Percentiles rank a stretch among this genome's conserved stretches.
phyloP scores from a whole-genome alignment of 148 eudicot genomes.

The Nyssa sinensis region DNA sequence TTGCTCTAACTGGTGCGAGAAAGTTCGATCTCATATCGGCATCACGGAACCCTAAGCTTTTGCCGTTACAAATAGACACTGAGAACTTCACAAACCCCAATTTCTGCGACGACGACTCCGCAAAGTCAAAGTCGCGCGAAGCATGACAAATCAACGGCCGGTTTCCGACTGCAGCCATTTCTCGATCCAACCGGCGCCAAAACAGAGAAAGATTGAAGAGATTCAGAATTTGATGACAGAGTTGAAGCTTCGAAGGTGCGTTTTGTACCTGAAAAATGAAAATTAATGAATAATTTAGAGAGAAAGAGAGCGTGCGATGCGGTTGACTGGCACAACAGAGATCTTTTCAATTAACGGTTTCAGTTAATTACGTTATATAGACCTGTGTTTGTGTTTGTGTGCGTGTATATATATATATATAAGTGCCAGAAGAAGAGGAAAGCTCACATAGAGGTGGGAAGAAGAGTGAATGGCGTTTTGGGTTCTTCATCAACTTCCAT shows the following conservation, averaged over 20 bases:
- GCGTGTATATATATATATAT: neutral
- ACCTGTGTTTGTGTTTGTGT: neutral
- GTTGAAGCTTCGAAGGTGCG: too few species aligned
- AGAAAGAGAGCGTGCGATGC: slow-evolving; percentile 11
- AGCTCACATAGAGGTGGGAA: neutral
- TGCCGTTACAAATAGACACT: neutral
- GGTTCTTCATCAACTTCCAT: too few species aligned
- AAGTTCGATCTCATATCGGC: slow-evolving; percentile 20
- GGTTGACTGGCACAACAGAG: slow-evolving; percentile 8
- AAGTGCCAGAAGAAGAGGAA: neutral
- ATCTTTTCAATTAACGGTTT: slow-evolving; percentile 1
- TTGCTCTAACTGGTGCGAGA: slow-evolving; percentile 27
- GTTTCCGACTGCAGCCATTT: slow-evolving; percentile 23
- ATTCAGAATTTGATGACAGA: neutral
- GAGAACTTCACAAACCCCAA: slow-evolving; percentile 10
- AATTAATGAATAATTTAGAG: neutral
- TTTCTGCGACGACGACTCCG: slow-evolving; percentile 1
- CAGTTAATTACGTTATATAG: neutral
- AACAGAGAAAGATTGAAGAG: neutral
- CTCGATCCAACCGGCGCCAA: neutral
- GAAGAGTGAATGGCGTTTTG: neutral
- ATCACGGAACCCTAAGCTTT: slow-evolving; percentile 13
- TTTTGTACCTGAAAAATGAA: neutral
- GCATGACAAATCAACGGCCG: neutral
- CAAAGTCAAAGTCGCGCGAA: slow-evolving; percentile 2